Conservation (phyloP, 257 asterid genomes). For the Penstemon davidsonii region DNA sequence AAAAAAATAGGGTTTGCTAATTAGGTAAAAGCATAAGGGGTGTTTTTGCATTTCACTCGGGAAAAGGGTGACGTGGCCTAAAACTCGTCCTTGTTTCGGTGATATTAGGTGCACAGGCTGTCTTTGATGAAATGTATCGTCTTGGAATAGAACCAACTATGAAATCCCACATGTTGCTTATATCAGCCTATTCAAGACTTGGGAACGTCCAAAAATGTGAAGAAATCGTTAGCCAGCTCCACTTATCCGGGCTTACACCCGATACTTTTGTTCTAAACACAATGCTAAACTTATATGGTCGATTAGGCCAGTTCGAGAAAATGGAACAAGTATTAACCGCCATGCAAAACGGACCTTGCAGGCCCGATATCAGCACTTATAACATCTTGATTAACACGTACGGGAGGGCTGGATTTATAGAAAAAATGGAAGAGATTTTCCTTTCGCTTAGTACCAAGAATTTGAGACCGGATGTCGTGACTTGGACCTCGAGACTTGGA, state of each 20-base stretch:
- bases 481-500: constrained; percentile 79
- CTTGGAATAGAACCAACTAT: constrained; percentile 70
- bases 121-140: constrained; percentile 72
- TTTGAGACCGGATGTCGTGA: constrained; percentile 62
- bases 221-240: constrained; percentile 60
- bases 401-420: constrained; percentile 69
- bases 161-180: constrained; percentile 84
- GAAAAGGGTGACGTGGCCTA: background rate
- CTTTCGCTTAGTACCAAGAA: constrained; percentile 43
- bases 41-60: too few relatives aligned
- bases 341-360: constrained; percentile 51
- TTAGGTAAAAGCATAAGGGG: too few relatives aligned
- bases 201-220: constrained; percentile 66
- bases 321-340: constrained; percentile 65
- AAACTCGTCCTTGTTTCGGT: background rate
- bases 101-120: constrained; percentile 63
- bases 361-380: constrained; percentile 71
- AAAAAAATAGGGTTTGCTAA: too few relatives aligned
- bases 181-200: constrained; percentile 67
- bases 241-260: constrained; percentile 49
- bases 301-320: constrained; percentile 62
- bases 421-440: constrained; percentile 74
- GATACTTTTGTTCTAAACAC: constrained; percentile 71
- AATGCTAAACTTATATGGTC: constrained; percentile 39
- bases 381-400: constrained; percentile 73